phyloP scores from a whole-genome alignment of 768 basidiomycete genomes.

The Holtermanniella nyarrowii region DNA sequence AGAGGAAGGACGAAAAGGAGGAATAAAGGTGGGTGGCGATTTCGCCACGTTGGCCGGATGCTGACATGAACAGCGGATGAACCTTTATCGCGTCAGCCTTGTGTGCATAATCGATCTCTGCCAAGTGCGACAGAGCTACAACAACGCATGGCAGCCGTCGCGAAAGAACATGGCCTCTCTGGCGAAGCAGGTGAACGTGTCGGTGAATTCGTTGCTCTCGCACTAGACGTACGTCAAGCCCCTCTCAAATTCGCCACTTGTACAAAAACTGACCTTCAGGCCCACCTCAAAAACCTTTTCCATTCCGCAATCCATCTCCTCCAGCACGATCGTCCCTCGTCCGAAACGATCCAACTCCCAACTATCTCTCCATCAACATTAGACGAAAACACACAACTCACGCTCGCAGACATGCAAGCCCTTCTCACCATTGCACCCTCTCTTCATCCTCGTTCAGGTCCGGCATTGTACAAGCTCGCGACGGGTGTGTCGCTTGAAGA shows the following conservation, averaged over 20 bases:
- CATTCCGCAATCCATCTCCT: background rate
- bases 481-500: slow-evolving; percentile 9
- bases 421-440: slow-evolving; percentile 19
- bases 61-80: background rate
- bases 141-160: background rate
- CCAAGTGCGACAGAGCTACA: background rate
- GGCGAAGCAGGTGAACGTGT: slow-evolving; percentile 1
- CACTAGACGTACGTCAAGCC: slow-evolving; percentile 12
- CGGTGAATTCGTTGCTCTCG: slow-evolving; percentile 32
- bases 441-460: slow-evolving; percentile 19
- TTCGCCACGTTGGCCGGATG: background rate
- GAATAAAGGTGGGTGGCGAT: slow-evolving; percentile 1
- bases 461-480: slow-evolving; percentile 18
- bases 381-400: too few species aligned
- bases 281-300: background rate
- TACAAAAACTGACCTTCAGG: background rate
- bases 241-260: background rate
- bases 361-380: background rate
- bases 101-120: background rate
- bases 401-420: slow-evolving; percentile 5
- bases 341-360: background rate
- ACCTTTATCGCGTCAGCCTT: background rate
- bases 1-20: slow-evolving; percentile 15
- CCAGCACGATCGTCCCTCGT: background rate
- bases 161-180: background rate